Base-by-base conservation (phyloP, 2,329 filamentous ascomycete species). In the Botrytis medusae region DNA sequence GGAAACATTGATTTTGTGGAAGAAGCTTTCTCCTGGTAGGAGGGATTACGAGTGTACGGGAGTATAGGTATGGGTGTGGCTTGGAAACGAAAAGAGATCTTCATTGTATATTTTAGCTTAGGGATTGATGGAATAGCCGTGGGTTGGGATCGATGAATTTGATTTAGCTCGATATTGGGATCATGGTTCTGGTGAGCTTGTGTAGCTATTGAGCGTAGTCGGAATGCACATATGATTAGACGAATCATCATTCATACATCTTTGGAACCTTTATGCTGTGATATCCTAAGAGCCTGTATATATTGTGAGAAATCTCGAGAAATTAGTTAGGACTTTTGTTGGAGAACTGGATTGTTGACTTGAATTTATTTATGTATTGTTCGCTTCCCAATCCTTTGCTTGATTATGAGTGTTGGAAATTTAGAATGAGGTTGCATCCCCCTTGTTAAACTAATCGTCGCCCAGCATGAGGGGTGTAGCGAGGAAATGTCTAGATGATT, bases 1-100 rank as follows among this genome's bases (percentile, higher is more conserved):
- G 90, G 89, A 76, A 89, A 89, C 74, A 89, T 95, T 72, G 92
- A 95, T 79, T 94, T 95, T 81, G 87, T 92, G 74, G 92, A 95
- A 83, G 92, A 95, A 82, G 91, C 91, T 7, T 95, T 95, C 83
- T 87, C 87, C 61, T 90, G 88, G 88, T 90, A 83, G 77, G 48
- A 20, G 6, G 37, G 16, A 37, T 20, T 54, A 32, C 7, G 32
- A 16, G n/a, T 22, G 16, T 18, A 34, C 37, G 37, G 37, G 37
- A 37, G 37, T 37, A 37, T 37, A 8, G 37, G 37, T 54, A 32
- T 8, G 46, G 34, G n/a, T 22, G 18, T n/a, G 57, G 14, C n/a
- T 54, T 54, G 51, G n/a, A 12, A 57, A 57, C 51, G 51, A 57
- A 29, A 57, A 14, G 7, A 14, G 51, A 8, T 8, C n/a, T 64